These are phyloP conservation scores for Zizania latifolia DNA, from an alignment of 176 grass and related monocot genomes.

Conservation along the genomic window DNA sequence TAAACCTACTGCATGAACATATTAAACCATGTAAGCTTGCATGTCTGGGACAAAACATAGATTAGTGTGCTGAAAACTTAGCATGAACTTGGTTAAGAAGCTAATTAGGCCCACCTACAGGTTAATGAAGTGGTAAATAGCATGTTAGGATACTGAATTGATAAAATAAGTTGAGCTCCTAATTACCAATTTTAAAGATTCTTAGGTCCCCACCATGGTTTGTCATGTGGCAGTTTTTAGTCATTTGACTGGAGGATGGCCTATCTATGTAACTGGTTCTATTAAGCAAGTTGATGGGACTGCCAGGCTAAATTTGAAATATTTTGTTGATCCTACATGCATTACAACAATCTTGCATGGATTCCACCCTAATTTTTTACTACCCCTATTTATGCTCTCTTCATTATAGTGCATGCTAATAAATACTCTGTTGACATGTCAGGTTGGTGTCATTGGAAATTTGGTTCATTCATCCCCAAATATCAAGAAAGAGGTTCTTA, in stretches of 20 bases:
- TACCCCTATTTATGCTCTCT: background rate
- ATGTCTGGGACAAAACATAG: background rate
- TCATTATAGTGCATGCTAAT: slow-evolving; percentile 19
- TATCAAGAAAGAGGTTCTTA: slow-evolving; percentile 99
- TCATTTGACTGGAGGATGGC: background rate
- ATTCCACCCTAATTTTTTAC: background rate
- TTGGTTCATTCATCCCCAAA: slow-evolving; percentile 99
- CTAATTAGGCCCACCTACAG: background rate
- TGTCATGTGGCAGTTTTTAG: background rate
- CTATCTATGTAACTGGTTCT: background rate
- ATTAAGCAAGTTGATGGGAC: background rate
- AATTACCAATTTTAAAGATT: background rate
- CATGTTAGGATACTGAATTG: background rate
- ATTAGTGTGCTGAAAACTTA: background rate
- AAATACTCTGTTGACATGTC: slow-evolving; percentile 21
- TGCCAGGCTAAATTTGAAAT: slow-evolving; percentile 3
- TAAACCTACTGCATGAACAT: background rate
- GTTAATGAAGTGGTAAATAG: background rate
- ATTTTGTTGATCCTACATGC: background rate
- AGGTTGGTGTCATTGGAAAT: slow-evolving; percentile 99
- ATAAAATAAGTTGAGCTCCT: background rate
- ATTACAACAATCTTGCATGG: slow-evolving; percentile 7
- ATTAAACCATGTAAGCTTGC: background rate
- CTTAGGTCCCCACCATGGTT: background rate
- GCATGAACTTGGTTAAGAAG: background rate